Conservation (phyloP, 1,284 basidiomycete species). For the Abortiporus biennis region DNA sequence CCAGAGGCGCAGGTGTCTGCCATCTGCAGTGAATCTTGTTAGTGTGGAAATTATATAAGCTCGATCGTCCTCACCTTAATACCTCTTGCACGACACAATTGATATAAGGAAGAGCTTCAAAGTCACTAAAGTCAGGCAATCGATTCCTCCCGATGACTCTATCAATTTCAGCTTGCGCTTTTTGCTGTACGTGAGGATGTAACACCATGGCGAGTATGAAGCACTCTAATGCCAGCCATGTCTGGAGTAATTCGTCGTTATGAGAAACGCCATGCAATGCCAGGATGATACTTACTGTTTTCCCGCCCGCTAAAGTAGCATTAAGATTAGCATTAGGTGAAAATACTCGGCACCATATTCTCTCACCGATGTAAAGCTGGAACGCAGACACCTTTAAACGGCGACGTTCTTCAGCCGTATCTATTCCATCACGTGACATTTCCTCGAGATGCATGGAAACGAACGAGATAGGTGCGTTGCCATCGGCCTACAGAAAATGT, state of each 20-base stretch:
- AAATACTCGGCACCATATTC: background rate
- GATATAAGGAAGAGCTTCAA: conserved; percentile 20
- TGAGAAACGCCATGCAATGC: no score
- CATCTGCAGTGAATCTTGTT: conserved; percentile 6
- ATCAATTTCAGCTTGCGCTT: conserved; percentile 25
- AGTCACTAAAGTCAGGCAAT: conserved; percentile 23
- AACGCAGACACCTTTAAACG: background rate
- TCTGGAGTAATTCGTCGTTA: no score
- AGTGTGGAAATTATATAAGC: background rate
- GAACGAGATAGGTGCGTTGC: conserved; percentile 14
- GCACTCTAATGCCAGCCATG: no score
- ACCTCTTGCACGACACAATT: conserved; percentile 24
- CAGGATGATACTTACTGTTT: background rate
- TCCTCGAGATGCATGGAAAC: conserved; percentile 14
- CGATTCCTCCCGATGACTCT: conserved; percentile 18
- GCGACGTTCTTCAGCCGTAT: conserved; percentile 12
- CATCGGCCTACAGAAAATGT: conserved; percentile 11
- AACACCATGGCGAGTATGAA: conserved; percentile 21
- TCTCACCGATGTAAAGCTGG: conserved; percentile 2
- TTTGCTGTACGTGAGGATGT: conserved; percentile 19
- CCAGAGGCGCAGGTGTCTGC: conserved; percentile 18
- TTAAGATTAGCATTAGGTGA: background rate
- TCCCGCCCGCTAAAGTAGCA: background rate
- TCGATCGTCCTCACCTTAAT: background rate
- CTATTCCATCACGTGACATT: conserved; percentile 12